Percentiles rank a stretch among this genome's conserved stretches.
Conservation (phyloP, 176 grass and related monocot genomes). For the Oryza meyeriana region DNA sequence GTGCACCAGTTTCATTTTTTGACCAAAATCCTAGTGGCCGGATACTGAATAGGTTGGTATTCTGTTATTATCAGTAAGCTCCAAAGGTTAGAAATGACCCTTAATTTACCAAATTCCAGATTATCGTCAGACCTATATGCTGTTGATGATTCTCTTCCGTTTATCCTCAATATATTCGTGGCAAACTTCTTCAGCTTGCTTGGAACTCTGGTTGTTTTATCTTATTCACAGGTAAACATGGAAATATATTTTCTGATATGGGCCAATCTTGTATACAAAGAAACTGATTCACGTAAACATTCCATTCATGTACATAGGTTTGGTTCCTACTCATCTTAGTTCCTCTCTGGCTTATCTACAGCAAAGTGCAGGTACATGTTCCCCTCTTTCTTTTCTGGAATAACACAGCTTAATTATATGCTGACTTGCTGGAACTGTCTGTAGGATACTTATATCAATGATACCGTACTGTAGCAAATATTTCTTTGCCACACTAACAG, state of each 20-base stretch:
- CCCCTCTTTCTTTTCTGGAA: background rate
- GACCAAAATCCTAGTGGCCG: slow-evolving; percentile 86
- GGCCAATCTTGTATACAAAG: background rate
- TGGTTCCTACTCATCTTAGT: slow-evolving; percentile 74
- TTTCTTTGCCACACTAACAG: background rate
- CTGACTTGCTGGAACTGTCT: background rate
- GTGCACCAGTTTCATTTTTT: slow-evolving; percentile 81
- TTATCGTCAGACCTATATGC: slow-evolving; percentile 91
- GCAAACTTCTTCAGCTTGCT: slow-evolving; percentile 90
- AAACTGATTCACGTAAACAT: slow-evolving; percentile 23
- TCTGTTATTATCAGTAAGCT: slow-evolving; percentile 13
- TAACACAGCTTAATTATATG: background rate
- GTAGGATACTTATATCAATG: background rate
- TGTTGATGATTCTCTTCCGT: slow-evolving; percentile 97
- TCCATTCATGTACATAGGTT: slow-evolving; percentile 49
- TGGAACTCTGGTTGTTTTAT: slow-evolving; percentile 74
- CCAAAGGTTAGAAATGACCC: background rate
- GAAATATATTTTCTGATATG: slow-evolving; percentile 13
- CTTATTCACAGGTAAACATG: slow-evolving; percentile 81
- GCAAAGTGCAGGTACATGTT: slow-evolving; percentile 71
- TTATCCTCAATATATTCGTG: slow-evolving; percentile 93
- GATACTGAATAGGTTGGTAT: slow-evolving; percentile 78
- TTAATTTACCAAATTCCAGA: slow-evolving; percentile 47
- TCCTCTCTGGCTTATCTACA: slow-evolving; percentile 83
- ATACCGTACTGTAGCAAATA: background rate